phyloP scores from a whole-genome alignment of 2,329 filamentous ascomycete species.

The Colletotrichum destructivum region DNA sequence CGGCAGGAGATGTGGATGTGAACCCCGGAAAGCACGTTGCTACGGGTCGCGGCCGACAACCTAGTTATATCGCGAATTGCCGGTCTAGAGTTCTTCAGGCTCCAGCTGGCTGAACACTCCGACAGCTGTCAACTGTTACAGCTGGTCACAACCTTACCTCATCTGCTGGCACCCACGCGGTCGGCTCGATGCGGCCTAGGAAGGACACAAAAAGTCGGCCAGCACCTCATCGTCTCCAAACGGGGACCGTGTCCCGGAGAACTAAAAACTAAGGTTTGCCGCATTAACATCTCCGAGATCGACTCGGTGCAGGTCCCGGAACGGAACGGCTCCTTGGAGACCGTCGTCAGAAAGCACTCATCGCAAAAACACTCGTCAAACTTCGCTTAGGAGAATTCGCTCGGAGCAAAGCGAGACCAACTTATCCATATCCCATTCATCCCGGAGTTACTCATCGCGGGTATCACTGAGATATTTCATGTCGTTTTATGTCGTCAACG shows the following conservation, averaged over 20 bases:
- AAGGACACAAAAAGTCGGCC: constrained; percentile 32
- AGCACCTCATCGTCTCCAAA: constrained; percentile 9
- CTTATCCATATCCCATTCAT: background rate
- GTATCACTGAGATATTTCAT: background rate
- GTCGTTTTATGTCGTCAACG: background rate
- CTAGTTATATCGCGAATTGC: background rate
- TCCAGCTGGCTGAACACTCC: background rate
- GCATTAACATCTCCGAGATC: background rate
- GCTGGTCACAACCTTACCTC: constrained; percentile 4
- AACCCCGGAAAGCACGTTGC: constrained; percentile 1
- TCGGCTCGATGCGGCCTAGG: constrained; percentile 23
- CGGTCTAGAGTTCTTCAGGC: background rate
- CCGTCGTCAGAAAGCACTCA: background rate
- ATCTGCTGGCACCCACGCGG: constrained; percentile 3
- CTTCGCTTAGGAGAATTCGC: no score
- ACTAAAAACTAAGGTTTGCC: constrained; percentile 1
- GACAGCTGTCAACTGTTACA: background rate
- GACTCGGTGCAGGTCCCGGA: background rate
- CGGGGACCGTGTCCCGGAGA: background rate
- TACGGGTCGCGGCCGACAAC: background rate
- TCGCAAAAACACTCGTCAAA: background rate
- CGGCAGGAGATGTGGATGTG: background rate
- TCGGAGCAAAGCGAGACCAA: background rate
- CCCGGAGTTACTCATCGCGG: background rate
- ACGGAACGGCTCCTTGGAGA: background rate